Evolutionary conservation across 2,329 filamentous ascomycete genomes (phyloP).

Genomic region (Dactylonectria estremocensis): DNA sequence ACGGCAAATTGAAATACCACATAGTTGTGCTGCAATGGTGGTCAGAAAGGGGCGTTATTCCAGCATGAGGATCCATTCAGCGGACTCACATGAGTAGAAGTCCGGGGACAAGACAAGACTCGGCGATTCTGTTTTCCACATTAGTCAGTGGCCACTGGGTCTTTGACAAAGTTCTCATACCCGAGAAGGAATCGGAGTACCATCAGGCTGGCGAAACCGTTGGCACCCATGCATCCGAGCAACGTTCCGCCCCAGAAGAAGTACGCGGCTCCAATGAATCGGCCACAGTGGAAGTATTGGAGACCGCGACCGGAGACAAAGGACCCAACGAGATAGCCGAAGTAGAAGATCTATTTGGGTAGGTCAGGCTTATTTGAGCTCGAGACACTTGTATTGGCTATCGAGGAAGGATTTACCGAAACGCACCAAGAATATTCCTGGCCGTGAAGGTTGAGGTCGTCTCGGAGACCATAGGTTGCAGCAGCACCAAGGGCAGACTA

Average conservation of each 20-base stretch:
- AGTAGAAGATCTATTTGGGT: background rate
- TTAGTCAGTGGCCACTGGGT: background rate
- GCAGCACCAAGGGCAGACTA: slow-evolving; percentile 3
- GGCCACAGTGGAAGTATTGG: slow-evolving; percentile 1
- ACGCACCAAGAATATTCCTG: slow-evolving; percentile 4
- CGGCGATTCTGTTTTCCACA: background rate
- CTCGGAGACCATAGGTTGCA: slow-evolving; percentile 3
- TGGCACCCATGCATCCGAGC: slow-evolving; percentile 1
- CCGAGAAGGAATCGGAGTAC: background rate
- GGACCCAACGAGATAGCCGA: background rate
- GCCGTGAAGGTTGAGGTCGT: background rate
- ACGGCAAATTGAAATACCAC: background rate
- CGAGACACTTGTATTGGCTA: background rate
- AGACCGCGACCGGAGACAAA: slow-evolving; percentile 3
- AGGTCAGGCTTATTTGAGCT: no score
- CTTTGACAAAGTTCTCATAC: background rate
- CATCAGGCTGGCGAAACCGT: background rate
- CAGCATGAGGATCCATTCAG: background rate
- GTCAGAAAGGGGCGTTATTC: no score
- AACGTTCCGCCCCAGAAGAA: background rate
- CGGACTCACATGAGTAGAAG: background rate
- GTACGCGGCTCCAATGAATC: background rate
- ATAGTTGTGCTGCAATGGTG: background rate
- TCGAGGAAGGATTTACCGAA: background rate
- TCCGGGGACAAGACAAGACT: background rate